Evolutionary conservation across 148 eudicot species (phyloP).

Genomic region (Cornus suecica): DNA sequence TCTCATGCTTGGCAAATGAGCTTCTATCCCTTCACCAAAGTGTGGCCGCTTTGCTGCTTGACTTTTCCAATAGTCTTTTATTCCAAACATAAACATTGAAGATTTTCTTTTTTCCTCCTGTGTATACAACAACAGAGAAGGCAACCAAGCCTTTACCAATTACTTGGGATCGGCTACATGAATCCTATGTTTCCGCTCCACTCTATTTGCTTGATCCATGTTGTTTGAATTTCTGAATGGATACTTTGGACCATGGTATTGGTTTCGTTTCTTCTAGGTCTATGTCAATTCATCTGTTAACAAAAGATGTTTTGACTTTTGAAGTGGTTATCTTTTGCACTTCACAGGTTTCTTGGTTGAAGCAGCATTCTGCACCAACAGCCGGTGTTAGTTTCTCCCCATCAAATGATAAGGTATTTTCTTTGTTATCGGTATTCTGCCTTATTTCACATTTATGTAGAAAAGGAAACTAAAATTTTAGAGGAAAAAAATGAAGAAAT

Average conservation of each 20-base stretch:
- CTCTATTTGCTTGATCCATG: not conserved
- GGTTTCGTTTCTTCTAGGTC: not conserved
- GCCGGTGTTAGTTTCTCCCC: constrained; percentile 92
- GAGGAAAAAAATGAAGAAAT: too few species aligned
- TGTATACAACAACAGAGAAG: too few species aligned
- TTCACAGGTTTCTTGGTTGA: constrained; percentile 85
- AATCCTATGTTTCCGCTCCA: too few species aligned
- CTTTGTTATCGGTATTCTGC: not conserved
- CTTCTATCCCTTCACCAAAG: not conserved
- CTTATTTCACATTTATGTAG: too few species aligned
- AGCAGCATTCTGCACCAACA: constrained; percentile 97
- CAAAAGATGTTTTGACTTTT: not conserved
- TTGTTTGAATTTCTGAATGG: constrained; percentile 1
- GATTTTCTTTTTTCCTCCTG: too few species aligned
- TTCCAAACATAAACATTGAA: not conserved
- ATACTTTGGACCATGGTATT: not conserved
- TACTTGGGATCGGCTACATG: too few species aligned
- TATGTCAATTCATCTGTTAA: not conserved
- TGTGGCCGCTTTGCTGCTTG: not conserved
- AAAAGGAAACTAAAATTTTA: too few species aligned
- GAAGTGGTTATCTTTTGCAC: constrained; percentile 8
- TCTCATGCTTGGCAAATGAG: not conserved
- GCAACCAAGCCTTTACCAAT: too few species aligned
- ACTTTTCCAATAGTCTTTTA: not conserved
- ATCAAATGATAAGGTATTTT: constrained; percentile 82